phyloP scores from a whole-genome alignment of 2,329 filamentous ascomycete genomes.

The Phialemoniopsis sp. region DNA sequence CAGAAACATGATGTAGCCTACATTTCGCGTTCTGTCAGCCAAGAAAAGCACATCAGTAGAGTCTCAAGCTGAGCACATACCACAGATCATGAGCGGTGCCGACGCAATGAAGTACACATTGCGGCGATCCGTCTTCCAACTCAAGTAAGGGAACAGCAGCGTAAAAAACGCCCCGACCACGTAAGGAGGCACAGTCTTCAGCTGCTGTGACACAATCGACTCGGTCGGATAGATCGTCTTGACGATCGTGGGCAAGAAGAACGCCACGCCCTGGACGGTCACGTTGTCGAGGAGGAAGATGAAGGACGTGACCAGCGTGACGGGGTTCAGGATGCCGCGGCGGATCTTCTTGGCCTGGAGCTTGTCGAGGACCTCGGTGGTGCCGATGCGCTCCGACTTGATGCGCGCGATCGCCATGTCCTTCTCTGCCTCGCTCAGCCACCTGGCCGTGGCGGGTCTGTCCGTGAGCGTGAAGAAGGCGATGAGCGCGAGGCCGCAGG shows the following conservation, averaged over 20 bases:
- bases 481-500: constrained; percentile 45
- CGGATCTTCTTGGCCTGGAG: constrained; percentile 43
- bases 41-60: no score
- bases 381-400: constrained; percentile 56
- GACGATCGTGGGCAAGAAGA: constrained; percentile 70
- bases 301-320: constrained; percentile 42
- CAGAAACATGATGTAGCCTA: constrained; percentile 67
- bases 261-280: constrained; percentile 67
- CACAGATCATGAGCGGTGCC: constrained; percentile 60
- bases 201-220: constrained; percentile 57
- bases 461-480: constrained; percentile 62
- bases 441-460: constrained; percentile 60
- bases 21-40: no score
- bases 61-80: no score
- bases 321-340: constrained; percentile 60
- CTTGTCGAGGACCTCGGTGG: constrained; percentile 55
- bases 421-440: constrained; percentile 60
- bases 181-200: constrained; percentile 68
- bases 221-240: no score
- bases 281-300: constrained; percentile 65
- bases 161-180: constrained; percentile 62
- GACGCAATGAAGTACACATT: constrained; percentile 55
- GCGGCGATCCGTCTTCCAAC: constrained; percentile 54
- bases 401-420: constrained; percentile 59
- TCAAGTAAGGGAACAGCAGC: constrained; percentile 51